These are phyloP conservation scores for Chaetomium sp. DNA, from an alignment of 2,329 filamentous ascomycete genomes.

Conservation along the genomic window DNA sequence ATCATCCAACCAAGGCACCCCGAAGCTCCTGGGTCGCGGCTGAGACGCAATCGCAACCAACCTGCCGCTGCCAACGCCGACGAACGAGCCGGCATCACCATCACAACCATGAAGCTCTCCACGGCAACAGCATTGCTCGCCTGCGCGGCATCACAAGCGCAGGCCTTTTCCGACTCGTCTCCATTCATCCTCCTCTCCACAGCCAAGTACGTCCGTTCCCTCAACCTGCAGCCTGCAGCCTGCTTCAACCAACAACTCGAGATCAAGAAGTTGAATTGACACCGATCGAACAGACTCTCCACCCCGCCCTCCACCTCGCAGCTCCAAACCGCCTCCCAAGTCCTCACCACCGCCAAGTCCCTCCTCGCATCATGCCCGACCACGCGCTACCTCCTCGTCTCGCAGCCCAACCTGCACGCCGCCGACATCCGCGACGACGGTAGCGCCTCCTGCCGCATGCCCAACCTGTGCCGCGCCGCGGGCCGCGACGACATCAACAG, in stretches of 20 bases:
- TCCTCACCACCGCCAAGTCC: slow-evolving; percentile 48
- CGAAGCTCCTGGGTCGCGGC: slow-evolving; percentile 5
- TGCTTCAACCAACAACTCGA: not conserved
- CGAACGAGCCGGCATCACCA: slow-evolving; percentile 23
- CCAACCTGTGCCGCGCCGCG: slow-evolving; percentile 53
- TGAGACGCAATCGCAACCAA: slow-evolving; percentile 22
- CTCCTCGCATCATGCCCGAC: slow-evolving; percentile 70
- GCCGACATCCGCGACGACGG: slow-evolving; percentile 62
- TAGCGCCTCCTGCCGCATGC: slow-evolving; percentile 48
- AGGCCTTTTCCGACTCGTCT: slow-evolving; percentile 82
- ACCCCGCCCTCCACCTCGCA: slow-evolving; percentile 43
- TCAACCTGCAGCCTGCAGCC: not conserved
- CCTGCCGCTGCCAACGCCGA: slow-evolving; percentile 15
- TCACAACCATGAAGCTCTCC: slow-evolving; percentile 57
- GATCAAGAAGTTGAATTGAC: not conserved
- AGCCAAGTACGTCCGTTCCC: slow-evolving; percentile 62
- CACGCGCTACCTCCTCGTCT: slow-evolving; percentile 73
- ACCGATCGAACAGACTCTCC: slow-evolving; percentile 37
- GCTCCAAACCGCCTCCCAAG: slow-evolving; percentile 53
- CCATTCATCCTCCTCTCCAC: slow-evolving; percentile 90
- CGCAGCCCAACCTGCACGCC: slow-evolving; percentile 73
- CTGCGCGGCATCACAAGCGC: slow-evolving; percentile 53
- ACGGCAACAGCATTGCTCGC: slow-evolving; percentile 54
- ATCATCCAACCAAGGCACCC: slow-evolving; percentile 23
- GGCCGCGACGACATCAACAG: slow-evolving; percentile 36